Base-by-base conservation (phyloP, 1,284 basidiomycete genomes). In the Porodaedalea pini region DNA sequence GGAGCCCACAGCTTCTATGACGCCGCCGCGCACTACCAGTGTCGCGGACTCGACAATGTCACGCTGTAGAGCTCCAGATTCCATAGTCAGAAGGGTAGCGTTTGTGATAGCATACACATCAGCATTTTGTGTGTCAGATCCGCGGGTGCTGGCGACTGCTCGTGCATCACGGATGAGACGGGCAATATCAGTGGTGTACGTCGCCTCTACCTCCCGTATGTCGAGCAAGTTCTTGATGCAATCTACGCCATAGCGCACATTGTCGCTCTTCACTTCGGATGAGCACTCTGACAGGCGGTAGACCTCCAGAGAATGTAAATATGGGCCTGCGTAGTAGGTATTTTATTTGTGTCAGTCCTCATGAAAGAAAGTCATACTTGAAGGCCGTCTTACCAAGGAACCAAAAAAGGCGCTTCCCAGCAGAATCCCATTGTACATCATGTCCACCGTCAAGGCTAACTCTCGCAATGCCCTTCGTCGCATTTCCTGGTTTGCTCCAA, bases 361-460 rank as follows among this genome's bases (percentile, higher is more conserved):
- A 7, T 11, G 6, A 36, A 54, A 8, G 15, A 6, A 45, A 40
- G 56, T 17, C 15, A 29, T 10, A 27, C 21, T 21, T 47, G 21
- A 4, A 31, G n/a, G 11, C 15, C 10, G 10, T 67, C 75, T 52
- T 65, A 86, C 86, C 86, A 23, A 88, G 74, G 68, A 88, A 78
- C 87, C 86, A 88, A 61, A 86, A 85, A 29, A 88, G 56, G 40
- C 71, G 81, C 54, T 74, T 79, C 11, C 86, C 86, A 65, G 88
- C 82, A 15, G 77, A 66, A 54, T 78, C 83, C 73, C 80, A 84
- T 2, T 79, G 74, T 36, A 88, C 65, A 67, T 83, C 81, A 64
- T 89, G 87, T 0, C 86, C 87, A 17, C 87, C 86, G 66, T 89
- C 84, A 57, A 85, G 64, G 64, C 85, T 86, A 58, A 88, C 60